Base-by-base conservation (phyloP, 2,329 filamentous ascomycete genomes). In the Penicillium janthinellum region DNA sequence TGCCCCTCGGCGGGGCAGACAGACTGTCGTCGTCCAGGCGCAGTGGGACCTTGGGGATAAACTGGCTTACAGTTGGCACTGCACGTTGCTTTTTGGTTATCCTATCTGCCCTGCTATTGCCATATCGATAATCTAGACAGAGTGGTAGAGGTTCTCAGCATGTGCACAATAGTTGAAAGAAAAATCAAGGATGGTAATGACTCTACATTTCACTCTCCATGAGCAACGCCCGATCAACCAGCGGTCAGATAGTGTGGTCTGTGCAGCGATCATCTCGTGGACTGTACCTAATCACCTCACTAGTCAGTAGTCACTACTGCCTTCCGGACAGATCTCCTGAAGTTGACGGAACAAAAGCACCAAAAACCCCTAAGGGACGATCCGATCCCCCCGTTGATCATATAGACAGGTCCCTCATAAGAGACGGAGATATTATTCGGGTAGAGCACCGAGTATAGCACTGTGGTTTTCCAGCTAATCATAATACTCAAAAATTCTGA, bases 1-100 rank as follows among this genome's bases (percentile, higher is more conserved):
- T 60, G 54, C 62, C 56, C 58, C 58, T 60, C 49, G 49, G 42
- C 34, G 44, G 57, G 54, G 53, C 49, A 55, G 42, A 25, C 2
- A 6, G 47, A 57, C 25, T 49, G 54, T 50, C 57, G 5, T 6
- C 5, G 28, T 8, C 5, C 5, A 6, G 28, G 28, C 5, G 28
- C 7, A 31, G 7, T 31, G 7, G 28, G 28, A 31, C 20, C 20
- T 20, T 20, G 20, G 20, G 20, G 20, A 8, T 59, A 51, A 49
- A 58, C 54, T 37, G 14, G 25, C 14, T 42, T 35, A 14, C 15
- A 35, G 34, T 42, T 42, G 15, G 17, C 7, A 14, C 17, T 14
- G 14, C n/a, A 4, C 20, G 14, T 50, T 47, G 3, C 25, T 47
- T n/a, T 28, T 28, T 47, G 4, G 14, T 12, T 22, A 31, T 37